These are phyloP conservation scores for Parathielavia hyrcaniae DNA, from an alignment of 495 filamentous ascomycete genomes.

Conservation along the genomic window DNA sequence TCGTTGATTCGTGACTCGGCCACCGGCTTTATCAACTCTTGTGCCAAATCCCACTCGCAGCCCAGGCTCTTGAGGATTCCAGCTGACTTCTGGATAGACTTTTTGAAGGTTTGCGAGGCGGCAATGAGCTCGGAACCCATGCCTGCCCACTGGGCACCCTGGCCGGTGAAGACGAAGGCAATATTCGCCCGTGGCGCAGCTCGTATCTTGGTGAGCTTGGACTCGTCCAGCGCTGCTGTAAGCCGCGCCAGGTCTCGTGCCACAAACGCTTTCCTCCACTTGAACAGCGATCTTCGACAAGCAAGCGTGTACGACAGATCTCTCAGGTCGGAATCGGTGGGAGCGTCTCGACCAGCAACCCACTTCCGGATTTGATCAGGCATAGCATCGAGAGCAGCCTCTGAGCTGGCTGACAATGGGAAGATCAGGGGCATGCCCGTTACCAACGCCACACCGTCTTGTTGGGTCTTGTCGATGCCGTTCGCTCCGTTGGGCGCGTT, in stretches of 20 bases:
- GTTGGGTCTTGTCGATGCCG: neutral
- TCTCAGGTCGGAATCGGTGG: neutral
- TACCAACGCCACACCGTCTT: neutral
- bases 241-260: constrained; percentile 14
- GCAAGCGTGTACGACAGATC: neutral
- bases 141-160: constrained; percentile 44
- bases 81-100: neutral
- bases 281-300: neutral
- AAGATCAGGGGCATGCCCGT: neutral
- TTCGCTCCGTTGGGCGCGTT: too few species aligned
- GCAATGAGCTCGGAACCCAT: constrained; percentile 45
- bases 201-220: constrained; percentile 15
- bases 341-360: neutral
- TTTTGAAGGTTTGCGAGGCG: neutral
- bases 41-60: neutral
- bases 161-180: constrained; percentile 38
- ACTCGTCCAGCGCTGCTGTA: constrained; percentile 18
- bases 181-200: constrained; percentile 17
- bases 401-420: neutral
- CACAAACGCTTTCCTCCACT: neutral
- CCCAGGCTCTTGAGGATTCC: neutral
- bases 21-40: neutral
- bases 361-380: neutral
- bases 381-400: neutral
- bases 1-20: neutral